phyloP scores from a whole-genome alignment of 257 asterid species.

The Paraleonurus japonicus region DNA sequence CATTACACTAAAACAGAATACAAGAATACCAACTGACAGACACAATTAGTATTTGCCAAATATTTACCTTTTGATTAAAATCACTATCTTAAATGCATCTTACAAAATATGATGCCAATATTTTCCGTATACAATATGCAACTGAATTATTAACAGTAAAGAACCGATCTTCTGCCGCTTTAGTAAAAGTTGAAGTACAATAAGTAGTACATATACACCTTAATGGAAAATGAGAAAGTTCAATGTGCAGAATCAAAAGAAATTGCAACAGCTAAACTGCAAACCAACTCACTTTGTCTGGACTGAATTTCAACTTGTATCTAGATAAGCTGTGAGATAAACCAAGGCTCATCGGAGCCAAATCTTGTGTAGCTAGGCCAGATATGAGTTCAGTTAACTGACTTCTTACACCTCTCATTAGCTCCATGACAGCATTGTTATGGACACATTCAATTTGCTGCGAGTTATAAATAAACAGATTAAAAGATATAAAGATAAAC shows the following conservation, averaged over 20 bases:
- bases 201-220: not conserved
- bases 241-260: not conserved
- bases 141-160: not conserved
- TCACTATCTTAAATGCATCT: not conserved
- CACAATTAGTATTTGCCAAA: not conserved
- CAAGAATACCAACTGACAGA: not conserved
- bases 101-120: not conserved
- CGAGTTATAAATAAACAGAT: not conserved
- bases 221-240: not conserved
- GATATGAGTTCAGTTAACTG: constrained; percentile 75
- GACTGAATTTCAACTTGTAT: constrained; percentile 85
- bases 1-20: not conserved
- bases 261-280: not conserved
- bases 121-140: not conserved
- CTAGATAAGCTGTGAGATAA: constrained; percentile 86
- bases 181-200: not conserved
- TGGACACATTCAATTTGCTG: constrained; percentile 91
- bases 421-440: constrained; percentile 73
- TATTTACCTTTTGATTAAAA: not conserved
- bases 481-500: not conserved
- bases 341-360: constrained; percentile 95
- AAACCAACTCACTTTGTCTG: constrained; percentile 57
- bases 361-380: constrained; percentile 78
- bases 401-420: constrained; percentile 88
- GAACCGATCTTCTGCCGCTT: not conserved